These are phyloP conservation scores for Aspergillus arachidicola DNA, from an alignment of 2,329 filamentous ascomycete species.

Conservation along the genomic window DNA sequence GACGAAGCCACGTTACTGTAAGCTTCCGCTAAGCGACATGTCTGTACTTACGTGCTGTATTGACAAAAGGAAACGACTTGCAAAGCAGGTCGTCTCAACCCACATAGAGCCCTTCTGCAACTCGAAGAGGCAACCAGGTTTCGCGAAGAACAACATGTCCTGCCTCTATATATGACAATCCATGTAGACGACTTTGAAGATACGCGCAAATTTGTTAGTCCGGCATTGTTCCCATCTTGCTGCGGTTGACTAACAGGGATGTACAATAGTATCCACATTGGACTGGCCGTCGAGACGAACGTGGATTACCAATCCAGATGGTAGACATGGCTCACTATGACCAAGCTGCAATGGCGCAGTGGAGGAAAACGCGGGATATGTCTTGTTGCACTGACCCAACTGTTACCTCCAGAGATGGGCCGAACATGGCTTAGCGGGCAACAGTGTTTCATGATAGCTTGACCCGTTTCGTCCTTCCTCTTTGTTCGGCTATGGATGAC, in stretches of 20 bases:
- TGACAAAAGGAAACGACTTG: too few species aligned
- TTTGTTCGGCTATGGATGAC: slow-evolving; percentile 24
- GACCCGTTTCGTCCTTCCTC: slow-evolving; percentile 25
- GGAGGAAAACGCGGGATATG: slow-evolving; percentile 18
- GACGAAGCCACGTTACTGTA: too few species aligned
- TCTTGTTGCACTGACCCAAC: not conserved
- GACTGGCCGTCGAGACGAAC: slow-evolving; percentile 28
- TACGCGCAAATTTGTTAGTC: slow-evolving; percentile 21
- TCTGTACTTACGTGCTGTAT: too few species aligned
- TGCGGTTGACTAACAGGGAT: not conserved
- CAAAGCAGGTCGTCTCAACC: not conserved
- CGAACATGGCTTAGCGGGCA: slow-evolving; percentile 25
- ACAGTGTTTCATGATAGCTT: slow-evolving; percentile 22
- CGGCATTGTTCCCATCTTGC: not conserved
- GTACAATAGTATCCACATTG: slow-evolving; percentile 29
- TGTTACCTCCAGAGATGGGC: not conserved
- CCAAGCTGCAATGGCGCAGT: slow-evolving; percentile 14
- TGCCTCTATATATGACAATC: slow-evolving; percentile 22
- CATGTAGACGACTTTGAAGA: slow-evolving; percentile 23
- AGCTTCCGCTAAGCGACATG: too few species aligned
- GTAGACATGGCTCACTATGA: slow-evolving; percentile 19
- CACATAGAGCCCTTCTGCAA: slow-evolving; percentile 18
- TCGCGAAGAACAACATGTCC: slow-evolving; percentile 16
- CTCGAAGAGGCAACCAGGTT: slow-evolving; percentile 18
- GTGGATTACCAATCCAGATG: slow-evolving; percentile 24